Evolutionary conservation across 495 filamentous ascomycete species (phyloP).

Genomic region (Aspergillus campestris): DNA sequence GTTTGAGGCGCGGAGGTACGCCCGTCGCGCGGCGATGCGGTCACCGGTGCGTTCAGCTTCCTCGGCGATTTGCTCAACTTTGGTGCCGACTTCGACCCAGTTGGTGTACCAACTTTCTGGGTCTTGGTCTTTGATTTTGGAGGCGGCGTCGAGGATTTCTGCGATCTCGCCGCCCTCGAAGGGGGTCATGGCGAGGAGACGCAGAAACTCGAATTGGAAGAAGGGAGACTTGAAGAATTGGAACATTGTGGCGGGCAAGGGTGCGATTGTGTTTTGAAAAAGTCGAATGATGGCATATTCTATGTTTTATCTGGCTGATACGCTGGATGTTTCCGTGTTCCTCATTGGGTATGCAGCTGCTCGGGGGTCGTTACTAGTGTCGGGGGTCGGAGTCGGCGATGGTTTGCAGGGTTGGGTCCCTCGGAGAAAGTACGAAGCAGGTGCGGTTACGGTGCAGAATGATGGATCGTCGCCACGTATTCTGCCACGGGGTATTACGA

Average conservation of each 20-base stretch:
- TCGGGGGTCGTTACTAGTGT: no score
- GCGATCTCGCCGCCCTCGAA: slow-evolving; percentile 30
- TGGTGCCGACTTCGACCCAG: slow-evolving; percentile 18
- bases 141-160: slow-evolving; percentile 31
- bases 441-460: no score
- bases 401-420: no score
- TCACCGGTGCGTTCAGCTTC: slow-evolving; percentile 19
- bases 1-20: slow-evolving; percentile 30
- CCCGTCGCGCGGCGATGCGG: slow-evolving; percentile 14
- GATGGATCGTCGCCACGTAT: no score
- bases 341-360: no score
- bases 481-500: no score
- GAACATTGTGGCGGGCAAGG: slow-evolving; percentile 6
- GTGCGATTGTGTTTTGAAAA: no score
- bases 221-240: slow-evolving; percentile 25
- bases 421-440: no score
- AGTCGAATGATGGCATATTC: background rate
- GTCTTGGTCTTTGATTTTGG: slow-evolving; percentile 29
- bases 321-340: no score
- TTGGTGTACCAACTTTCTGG: slow-evolving; percentile 31
- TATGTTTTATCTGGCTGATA: no score
- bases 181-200: slow-evolving; percentile 31
- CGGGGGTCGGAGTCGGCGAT: no score
- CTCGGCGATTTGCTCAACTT: slow-evolving; percentile 23
- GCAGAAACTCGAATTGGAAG: slow-evolving; percentile 40